Percentiles rank a stretch among this genome's conserved stretches.
These are phyloP conservation scores for Castanea mollissima DNA, from an alignment of 306 rosid species.

Conservation along the genomic window DNA sequence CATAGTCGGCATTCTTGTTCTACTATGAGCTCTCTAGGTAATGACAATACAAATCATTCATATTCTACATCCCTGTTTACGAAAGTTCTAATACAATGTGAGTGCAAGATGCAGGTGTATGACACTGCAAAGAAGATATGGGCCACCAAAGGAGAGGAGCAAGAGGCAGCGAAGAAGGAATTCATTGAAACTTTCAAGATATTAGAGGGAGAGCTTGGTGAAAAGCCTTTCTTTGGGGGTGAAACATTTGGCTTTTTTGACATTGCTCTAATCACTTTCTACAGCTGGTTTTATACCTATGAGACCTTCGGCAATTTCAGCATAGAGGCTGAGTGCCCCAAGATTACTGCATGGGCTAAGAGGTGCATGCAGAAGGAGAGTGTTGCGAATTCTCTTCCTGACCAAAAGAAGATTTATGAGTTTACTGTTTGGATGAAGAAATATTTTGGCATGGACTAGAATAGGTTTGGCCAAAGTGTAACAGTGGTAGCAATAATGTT, in stretches of 20 bases:
- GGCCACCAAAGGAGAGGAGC: conserved; percentile 21
- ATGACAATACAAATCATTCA: too few relatives aligned
- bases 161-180: conserved; percentile 21
- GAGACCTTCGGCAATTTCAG: conserved; percentile 18
- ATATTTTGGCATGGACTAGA: conserved; percentile 1
- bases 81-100: background rate
- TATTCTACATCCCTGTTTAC: too few relatives aligned
- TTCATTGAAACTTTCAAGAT: conserved; percentile 13
- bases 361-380: conserved; percentile 29
- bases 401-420: conserved; percentile 10
- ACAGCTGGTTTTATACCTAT: conserved; percentile 8
- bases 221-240: conserved; percentile 25
- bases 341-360: conserved; percentile 22
- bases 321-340: conserved; percentile 22
- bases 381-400: conserved; percentile 22
- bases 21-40: too few relatives aligned
- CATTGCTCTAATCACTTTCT: conserved; percentile 20
- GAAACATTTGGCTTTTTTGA: conserved; percentile 24
- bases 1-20: too few relatives aligned
- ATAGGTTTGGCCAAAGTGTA: background rate
- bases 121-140: background rate
- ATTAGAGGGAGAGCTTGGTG: conserved; percentile 32
- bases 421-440: background rate
- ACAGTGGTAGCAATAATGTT: background rate
- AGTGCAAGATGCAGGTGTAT: conserved; percentile 5